phyloP scores from a whole-genome alignment of 176 grass and related monocot genomes.

The Elymus sibiricus region DNA sequence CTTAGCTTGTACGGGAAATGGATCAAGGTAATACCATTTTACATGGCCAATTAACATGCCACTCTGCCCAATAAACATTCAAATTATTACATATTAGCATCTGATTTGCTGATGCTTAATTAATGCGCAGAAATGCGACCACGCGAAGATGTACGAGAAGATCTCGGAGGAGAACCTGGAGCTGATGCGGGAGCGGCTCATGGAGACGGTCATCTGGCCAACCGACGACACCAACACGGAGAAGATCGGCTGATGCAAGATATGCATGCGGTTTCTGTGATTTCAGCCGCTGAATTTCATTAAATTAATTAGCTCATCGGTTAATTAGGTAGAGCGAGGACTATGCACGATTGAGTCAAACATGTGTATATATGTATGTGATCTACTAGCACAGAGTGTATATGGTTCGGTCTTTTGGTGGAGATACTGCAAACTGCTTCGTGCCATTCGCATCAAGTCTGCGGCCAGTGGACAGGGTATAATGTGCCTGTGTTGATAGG shows the following conservation, averaged over 20 bases:
- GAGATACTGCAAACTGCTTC: neutral
- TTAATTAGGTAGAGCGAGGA: slow-evolving; percentile 13
- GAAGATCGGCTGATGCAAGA: slow-evolving; percentile 44
- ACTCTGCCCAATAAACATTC: no score
- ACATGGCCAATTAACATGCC: neutral
- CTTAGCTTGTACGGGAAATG: slow-evolving; percentile 90
- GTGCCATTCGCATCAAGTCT: neutral
- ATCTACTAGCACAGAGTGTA: neutral
- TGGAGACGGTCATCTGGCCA: slow-evolving; percentile 78
- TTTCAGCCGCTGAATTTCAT: neutral
- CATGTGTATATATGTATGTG: slow-evolving; percentile 19
- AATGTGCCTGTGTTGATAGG: neutral
- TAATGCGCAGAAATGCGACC: slow-evolving; percentile 30
- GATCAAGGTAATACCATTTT: slow-evolving; percentile 36
- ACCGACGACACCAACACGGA: slow-evolving; percentile 63
- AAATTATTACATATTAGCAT: no score
- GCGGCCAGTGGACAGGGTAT: neutral
- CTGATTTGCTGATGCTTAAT: neutral
- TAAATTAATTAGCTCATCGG: slow-evolving; percentile 15
- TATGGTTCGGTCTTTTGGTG: neutral
- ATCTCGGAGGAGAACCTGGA: slow-evolving; percentile 51
- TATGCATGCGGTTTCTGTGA: neutral
- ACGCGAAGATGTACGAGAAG: slow-evolving; percentile 44
- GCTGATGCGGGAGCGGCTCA: slow-evolving; percentile 64
- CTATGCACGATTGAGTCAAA: neutral